Evolutionary conservation across 108 stramenopile genomes (phyloP).

Genomic region (Bacterosira constricta): DNA sequence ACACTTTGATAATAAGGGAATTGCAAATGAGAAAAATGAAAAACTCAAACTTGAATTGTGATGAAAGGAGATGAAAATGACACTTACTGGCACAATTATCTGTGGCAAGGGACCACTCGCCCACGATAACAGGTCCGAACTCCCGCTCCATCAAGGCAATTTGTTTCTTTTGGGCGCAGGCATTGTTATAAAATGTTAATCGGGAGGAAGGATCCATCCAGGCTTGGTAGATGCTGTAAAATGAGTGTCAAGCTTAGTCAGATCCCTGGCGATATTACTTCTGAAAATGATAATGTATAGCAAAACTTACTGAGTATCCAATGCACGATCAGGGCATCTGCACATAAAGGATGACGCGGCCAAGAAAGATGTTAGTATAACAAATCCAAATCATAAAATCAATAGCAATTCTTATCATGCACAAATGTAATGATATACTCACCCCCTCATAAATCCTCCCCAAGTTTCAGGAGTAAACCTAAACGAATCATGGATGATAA

Average conservation of each 20-base stretch:
- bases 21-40: no score
- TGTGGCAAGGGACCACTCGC: constrained; percentile 94
- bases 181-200: constrained; percentile 74
- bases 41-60: no score
- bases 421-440: constrained; percentile 17
- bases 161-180: constrained; percentile 73
- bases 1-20: no score
- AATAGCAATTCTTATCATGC: no score
- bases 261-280: no score
- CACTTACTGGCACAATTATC: constrained; percentile 93
- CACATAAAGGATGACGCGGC: background rate
- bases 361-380: background rate
- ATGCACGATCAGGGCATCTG: constrained; percentile 81
- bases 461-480: constrained; percentile 85
- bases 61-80: no score
- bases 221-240: constrained; percentile 91
- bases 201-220: constrained; percentile 87
- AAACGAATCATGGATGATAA: constrained; percentile 95
- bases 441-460: constrained; percentile 92
- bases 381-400: background rate
- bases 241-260: no score
- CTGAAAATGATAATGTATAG: background rate
- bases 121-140: constrained; percentile 88
- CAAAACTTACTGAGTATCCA: constrained; percentile 77
- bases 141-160: constrained; percentile 83